Percentiles rank a stretch among this genome's conserved stretches.
Conservation (phyloP, 805 yeast genomes). For the Lachancea sp. region DNA sequence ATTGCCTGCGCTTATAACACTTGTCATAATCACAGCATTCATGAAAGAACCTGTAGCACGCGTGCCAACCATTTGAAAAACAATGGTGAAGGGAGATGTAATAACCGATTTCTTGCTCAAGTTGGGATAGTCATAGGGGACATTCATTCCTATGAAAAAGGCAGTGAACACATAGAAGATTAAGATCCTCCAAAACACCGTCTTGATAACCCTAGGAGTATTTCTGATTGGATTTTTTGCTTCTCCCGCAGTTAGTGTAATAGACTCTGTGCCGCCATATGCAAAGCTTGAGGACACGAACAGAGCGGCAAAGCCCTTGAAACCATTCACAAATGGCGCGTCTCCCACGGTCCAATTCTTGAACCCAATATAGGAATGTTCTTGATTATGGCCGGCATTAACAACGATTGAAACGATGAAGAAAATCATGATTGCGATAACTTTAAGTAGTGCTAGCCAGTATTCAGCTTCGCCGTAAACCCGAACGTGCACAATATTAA, state of each 20-base stretch:
- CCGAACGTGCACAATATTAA: slow-evolving; percentile 48
- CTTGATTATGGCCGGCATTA: slow-evolving; percentile 52
- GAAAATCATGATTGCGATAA: slow-evolving; percentile 50
- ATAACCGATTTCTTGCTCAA: slow-evolving; percentile 27
- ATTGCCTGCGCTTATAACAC: slow-evolving; percentile 73
- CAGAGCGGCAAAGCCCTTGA: slow-evolving; percentile 44
- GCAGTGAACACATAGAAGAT: slow-evolving; percentile 50
- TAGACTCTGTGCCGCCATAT: slow-evolving; percentile 44
- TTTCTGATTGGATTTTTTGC: slow-evolving; percentile 50
- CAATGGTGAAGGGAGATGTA: slow-evolving; percentile 43
- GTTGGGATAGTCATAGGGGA: slow-evolving; percentile 52
- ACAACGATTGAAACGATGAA: slow-evolving; percentile 46
- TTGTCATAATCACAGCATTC: slow-evolving; percentile 65
- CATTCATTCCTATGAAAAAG: slow-evolving; percentile 53
- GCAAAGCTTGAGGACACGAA: slow-evolving; percentile 50
- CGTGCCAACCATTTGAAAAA: slow-evolving; percentile 48
- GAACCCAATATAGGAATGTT: slow-evolving; percentile 49
- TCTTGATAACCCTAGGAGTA: slow-evolving; percentile 53
- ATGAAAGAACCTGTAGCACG: slow-evolving; percentile 49
- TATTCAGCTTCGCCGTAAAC: slow-evolving; percentile 53
- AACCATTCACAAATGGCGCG: slow-evolving; percentile 47
- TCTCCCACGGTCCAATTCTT: slow-evolving; percentile 50
- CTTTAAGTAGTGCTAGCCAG: slow-evolving; percentile 49
- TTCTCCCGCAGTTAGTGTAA: slow-evolving; percentile 50
- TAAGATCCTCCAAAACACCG: slow-evolving; percentile 52